These are phyloP conservation scores for Termitomyces sp. DNA, from an alignment of 768 basidiomycete genomes.

Conservation along the genomic window DNA sequence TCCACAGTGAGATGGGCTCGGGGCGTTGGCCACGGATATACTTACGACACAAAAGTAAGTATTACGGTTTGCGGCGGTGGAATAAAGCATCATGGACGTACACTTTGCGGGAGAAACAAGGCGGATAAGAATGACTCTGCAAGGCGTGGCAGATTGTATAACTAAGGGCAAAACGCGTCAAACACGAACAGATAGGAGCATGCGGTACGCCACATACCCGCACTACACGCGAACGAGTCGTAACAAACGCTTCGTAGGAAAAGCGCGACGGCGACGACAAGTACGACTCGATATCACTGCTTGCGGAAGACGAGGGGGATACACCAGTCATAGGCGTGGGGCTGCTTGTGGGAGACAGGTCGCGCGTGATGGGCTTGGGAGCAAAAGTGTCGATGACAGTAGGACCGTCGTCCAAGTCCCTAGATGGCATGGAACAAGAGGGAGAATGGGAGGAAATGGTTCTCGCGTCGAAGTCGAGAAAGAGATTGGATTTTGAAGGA, in stretches of 20 bases:
- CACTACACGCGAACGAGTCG: slow-evolving; percentile 48
- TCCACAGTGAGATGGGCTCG: slow-evolving; percentile 45
- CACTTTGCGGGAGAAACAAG: slow-evolving; percentile 32
- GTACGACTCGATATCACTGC: slow-evolving; percentile 21
- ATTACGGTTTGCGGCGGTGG: slow-evolving; percentile 14
- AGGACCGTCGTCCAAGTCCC: slow-evolving; percentile 6
- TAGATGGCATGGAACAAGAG: slow-evolving; percentile 10
- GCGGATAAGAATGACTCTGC: slow-evolving; percentile 30
- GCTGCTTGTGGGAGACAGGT: slow-evolving; percentile 20
- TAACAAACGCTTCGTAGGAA: slow-evolving; percentile 35
- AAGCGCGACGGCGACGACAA: slow-evolving; percentile 15
- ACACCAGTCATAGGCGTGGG: neutral
- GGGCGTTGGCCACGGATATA: slow-evolving; percentile 19
- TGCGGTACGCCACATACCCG: slow-evolving; percentile 32
- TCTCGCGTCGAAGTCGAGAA: slow-evolving; percentile 2
- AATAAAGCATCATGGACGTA: slow-evolving; percentile 20
- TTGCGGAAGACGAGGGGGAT: slow-evolving; percentile 23
- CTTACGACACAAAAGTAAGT: slow-evolving; percentile 14
- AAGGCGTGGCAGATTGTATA: slow-evolving; percentile 32
- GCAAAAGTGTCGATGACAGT: slow-evolving; percentile 21
- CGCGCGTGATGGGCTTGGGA: slow-evolving; percentile 18
- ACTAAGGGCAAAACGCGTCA: slow-evolving; percentile 18
- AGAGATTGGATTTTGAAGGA: slow-evolving; percentile 11
- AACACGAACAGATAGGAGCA: slow-evolving; percentile 4
- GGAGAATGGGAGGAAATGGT: slow-evolving; percentile 6